Conservation (phyloP, 352 stramenopile species). For the Achlya hypogyna region DNA sequence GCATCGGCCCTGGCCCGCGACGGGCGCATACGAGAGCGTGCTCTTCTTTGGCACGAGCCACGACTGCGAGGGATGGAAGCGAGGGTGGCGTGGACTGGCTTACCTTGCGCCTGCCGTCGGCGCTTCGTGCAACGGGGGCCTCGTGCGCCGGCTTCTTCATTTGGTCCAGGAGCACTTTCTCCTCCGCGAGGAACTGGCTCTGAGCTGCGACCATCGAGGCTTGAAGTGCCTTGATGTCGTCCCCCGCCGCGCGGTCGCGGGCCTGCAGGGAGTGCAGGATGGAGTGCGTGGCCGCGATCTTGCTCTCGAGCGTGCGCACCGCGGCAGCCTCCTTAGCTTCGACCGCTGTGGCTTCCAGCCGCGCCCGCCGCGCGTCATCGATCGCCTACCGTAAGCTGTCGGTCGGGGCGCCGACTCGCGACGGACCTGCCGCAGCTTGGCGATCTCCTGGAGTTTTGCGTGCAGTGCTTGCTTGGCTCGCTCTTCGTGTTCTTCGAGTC, state of each 20-base stretch:
- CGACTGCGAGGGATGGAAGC: not conserved
- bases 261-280: not conserved
- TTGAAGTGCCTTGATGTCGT: conserved; percentile 2
- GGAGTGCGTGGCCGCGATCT: not conserved
- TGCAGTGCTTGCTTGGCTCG: not conserved
- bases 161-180: not conserved
- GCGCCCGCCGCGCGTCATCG: conserved; percentile 1
- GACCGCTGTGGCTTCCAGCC: not conserved
- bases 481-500: not conserved
- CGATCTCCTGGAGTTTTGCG: not conserved
- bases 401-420: not conserved
- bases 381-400: not conserved
- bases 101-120: not conserved
- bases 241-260: not conserved
- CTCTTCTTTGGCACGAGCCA: not conserved
- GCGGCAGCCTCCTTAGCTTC: not conserved
- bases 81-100: no score
- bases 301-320: not conserved
- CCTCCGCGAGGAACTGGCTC: conserved; percentile 1
- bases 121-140: not conserved
- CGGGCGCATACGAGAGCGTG: not conserved
- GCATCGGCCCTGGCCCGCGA: not conserved
- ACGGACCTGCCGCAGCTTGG: not conserved
- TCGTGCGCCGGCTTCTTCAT: not conserved
- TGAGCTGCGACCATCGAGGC: not conserved